Conservation (phyloP, 768 basidiomycete species). For the Suillus fuscotomentosus region DNA sequence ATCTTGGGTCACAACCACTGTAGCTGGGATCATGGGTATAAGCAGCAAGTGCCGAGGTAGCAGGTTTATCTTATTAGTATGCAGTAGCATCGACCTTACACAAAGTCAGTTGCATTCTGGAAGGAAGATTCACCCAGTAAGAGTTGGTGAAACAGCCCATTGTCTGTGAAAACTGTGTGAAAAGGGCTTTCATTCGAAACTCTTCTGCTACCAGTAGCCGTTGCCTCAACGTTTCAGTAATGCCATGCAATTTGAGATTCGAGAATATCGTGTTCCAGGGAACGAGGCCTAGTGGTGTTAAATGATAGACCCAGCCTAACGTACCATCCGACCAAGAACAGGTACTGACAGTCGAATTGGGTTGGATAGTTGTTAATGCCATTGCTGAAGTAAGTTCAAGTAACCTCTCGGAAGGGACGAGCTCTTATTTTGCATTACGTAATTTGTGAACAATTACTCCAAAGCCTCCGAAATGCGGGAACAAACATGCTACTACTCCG, state of each 20-base stretch:
- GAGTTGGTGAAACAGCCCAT: neutral
- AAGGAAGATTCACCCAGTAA: neutral
- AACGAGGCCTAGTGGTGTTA: neutral
- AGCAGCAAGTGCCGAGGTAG: too few relatives aligned
- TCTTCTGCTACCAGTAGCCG: neutral
- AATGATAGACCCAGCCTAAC: neutral
- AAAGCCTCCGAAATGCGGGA: neutral
- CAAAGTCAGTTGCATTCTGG: neutral
- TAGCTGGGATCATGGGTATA: neutral
- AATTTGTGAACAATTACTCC: neutral
- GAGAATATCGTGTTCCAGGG: neutral
- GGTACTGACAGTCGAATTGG: neutral
- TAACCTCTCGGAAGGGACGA: neutral
- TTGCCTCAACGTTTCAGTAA: neutral
- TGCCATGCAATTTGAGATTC: neutral
- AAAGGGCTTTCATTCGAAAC: too few relatives aligned
- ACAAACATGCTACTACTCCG: neutral
- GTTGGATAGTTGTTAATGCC: neutral
- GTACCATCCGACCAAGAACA: neutral
- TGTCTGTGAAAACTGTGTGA: too few relatives aligned
- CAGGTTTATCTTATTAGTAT: too few relatives aligned
- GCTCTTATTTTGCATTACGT: too few relatives aligned
- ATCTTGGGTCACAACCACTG: neutral
- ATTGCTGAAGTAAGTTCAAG: neutral
- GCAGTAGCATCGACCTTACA: neutral